These are phyloP conservation scores for Phalaenopsis hybrid DNA, from an alignment of 116 monocot species.

Conservation along the genomic window DNA sequence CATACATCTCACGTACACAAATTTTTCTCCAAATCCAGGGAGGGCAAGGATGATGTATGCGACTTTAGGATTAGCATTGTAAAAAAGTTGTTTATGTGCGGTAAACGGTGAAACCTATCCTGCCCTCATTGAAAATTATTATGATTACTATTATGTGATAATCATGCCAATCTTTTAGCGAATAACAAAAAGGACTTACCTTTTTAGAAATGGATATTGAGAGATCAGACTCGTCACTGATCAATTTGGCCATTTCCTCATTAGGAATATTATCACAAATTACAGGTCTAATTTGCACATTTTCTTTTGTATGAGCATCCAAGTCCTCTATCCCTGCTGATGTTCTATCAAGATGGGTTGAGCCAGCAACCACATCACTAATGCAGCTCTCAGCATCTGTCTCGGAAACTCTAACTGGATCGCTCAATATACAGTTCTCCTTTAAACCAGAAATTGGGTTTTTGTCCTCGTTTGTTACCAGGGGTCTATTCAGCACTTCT, in stretches of 20 bases:
- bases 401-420: constrained; percentile 4
- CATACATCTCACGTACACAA: too few species aligned
- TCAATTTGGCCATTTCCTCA: constrained; percentile 12
- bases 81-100: background rate
- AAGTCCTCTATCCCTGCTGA: constrained; percentile 16
- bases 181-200: constrained; percentile 24
- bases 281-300: background rate
- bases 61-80: background rate
- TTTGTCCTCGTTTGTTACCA: background rate
- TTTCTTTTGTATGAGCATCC: constrained; percentile 24
- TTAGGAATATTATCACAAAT: constrained; percentile 5
- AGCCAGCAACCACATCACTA: constrained; percentile 8
- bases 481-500: background rate
- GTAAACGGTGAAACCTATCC: background rate
- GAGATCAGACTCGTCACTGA: background rate
- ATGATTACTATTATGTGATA: background rate
- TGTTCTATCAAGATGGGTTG: constrained; percentile 2
- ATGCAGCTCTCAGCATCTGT: constrained; percentile 9
- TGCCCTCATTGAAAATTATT: background rate
- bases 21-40: too few species aligned
- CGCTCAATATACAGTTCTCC: constrained; percentile 10
- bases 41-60: too few species aligned
- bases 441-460: background rate
- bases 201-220: constrained; percentile 49
- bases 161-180: background rate